Evolutionary conservation across 495 filamentous ascomycete species (phyloP).

Genomic region (Trichoderma orchidacearum): DNA sequence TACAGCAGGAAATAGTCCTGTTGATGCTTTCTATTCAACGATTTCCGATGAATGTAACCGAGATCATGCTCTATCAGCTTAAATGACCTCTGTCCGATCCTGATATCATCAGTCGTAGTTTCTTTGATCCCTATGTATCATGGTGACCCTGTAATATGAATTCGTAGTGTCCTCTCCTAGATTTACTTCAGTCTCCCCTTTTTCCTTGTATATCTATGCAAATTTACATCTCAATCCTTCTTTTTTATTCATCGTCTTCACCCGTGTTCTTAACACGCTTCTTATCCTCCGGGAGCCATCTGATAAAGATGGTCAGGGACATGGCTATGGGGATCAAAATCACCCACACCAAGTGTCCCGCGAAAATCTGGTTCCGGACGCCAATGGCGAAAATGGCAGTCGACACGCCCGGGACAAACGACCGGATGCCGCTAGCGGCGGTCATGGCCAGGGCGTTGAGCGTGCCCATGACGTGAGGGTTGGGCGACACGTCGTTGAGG

Average conservation of each 20-base stretch:
- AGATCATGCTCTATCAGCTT: too few relatives aligned
- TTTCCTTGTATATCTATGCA: background rate
- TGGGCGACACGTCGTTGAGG: conserved; percentile 54
- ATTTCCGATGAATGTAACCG: too few relatives aligned
- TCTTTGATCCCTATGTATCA: too few relatives aligned
- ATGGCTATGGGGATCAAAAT: conserved; percentile 34
- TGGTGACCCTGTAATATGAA: too few relatives aligned
- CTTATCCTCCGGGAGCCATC: conserved; percentile 29
- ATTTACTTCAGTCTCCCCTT: too few relatives aligned
- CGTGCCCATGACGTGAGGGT: conserved; percentile 41
- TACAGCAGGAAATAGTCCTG: background rate
- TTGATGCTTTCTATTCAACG: background rate
- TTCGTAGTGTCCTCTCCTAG: too few relatives aligned
- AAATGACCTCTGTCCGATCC: too few relatives aligned
- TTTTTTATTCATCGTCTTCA: background rate
- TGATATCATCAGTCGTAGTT: too few relatives aligned
- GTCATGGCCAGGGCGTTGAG: conserved; percentile 52
- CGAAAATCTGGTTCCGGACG: conserved; percentile 36
- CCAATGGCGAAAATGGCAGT: conserved; percentile 49
- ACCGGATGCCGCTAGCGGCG: conserved; percentile 32
- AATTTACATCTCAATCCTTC: background rate
- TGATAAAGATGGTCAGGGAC: conserved; percentile 27
- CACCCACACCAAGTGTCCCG: conserved; percentile 55
- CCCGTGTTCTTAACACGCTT: background rate
- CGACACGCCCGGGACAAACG: conserved; percentile 46